Evolutionary conservation across 1,139 yeast species (phyloP), one percentile per base, ranked within the genome.

Genomic region (Suhomyces anneliseae): DNA sequence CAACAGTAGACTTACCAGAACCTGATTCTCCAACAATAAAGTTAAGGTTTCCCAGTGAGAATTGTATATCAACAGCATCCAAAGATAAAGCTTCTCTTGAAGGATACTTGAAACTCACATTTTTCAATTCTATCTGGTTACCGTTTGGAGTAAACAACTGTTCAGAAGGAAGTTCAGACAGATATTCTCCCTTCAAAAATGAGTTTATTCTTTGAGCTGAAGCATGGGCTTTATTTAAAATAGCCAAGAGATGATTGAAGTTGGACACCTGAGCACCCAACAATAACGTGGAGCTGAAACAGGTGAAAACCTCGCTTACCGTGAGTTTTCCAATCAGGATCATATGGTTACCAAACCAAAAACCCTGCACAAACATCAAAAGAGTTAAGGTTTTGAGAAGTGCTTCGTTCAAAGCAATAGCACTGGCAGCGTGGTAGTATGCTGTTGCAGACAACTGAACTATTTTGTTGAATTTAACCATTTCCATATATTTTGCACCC

Each of bases 11-110:
- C 62, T 93, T 93, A 0, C 99, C 99, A 0, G 93, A 83, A 0
- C 99, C 99, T 0, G 97, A 90, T 51, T 77, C 75, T 0, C 99
- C 99, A 42, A 93, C 78, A 1, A 93, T 64, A 57, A 81, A 92
- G 3, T 84, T 82, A 15, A 80, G 61, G 36, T 69, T 57, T 1
- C 79, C 76, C 0, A 79, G 64, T 6, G 70, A 65, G 37, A 87
- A 52, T 15, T 66, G 59, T 1, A 86, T 68, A 40, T 76, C 54
- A 19, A 19, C 24, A 4, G 24, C 4, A 0, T 74, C 62, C 15
- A 92, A 62, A 0, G 80, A 80, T 0, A 58, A 58, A 6, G 72
- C 70, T 0, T 73, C 70, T 52, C 92, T 74, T 1, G 81, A 64
- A 1, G 87, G 82, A 59, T 90, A 92, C 1, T 72, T 60, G 59